Evolutionary conservation across 805 yeast species (phyloP).

Genomic region (Yarrowia osloensis): DNA sequence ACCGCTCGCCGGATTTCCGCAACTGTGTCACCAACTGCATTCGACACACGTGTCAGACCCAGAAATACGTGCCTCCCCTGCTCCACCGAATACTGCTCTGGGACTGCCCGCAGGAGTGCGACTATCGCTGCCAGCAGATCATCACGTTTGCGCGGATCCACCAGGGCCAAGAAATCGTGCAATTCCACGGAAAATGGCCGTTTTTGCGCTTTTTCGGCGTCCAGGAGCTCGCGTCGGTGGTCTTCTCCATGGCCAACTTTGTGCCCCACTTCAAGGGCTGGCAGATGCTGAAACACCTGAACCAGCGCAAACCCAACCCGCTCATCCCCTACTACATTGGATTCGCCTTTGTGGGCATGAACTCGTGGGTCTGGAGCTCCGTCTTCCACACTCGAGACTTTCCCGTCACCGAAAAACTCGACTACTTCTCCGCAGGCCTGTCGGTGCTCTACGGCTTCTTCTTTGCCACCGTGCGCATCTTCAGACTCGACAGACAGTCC

Average conservation of each 20-base stretch:
- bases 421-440: constrained; percentile 90
- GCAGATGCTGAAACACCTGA: constrained; percentile 43
- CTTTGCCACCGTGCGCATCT: constrained; percentile 61
- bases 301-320: constrained; percentile 32
- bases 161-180: constrained; percentile 59
- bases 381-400: constrained; percentile 88
- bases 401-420: constrained; percentile 75
- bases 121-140: constrained; percentile 85
- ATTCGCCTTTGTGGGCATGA: constrained; percentile 65
- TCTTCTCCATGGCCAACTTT: constrained; percentile 74
- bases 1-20: constrained; percentile 51
- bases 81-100: constrained; percentile 57
- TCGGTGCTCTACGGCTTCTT: constrained; percentile 82
- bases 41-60: constrained; percentile 45
- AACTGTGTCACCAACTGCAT: constrained; percentile 48
- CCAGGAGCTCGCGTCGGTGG: constrained; percentile 79
- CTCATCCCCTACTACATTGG: constrained; percentile 46
- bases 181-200: constrained; percentile 99
- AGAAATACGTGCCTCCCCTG: constrained; percentile 40
- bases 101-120: constrained; percentile 82
- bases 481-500: constrained; percentile 54
- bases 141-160: constrained; percentile 59
- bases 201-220: constrained; percentile 73
- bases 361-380: constrained; percentile 86
- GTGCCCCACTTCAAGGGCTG: constrained; percentile 57